Percentiles rank a stretch among this genome's conserved stretches.
Evolutionary conservation across 345 rosid species (phyloP).

Genomic region (Boechera stricta): DNA sequence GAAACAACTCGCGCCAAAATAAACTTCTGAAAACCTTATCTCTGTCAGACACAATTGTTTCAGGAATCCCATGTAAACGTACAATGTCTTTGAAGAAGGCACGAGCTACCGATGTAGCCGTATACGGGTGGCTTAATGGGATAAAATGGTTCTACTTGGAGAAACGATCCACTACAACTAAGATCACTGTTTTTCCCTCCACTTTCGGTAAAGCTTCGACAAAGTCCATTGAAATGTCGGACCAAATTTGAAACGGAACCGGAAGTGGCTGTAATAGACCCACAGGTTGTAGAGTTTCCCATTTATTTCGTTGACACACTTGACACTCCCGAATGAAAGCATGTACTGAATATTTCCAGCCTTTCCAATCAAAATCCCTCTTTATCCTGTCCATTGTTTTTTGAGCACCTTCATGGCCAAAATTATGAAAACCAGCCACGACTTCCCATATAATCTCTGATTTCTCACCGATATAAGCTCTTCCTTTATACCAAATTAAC

Average conservation of each 20-base stretch:
- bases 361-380: not conserved
- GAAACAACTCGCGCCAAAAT: too few species aligned
- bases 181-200: not conserved
- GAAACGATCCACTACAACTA: not conserved
- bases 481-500: too few species aligned
- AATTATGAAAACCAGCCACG: not conserved
- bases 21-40: too few species aligned
- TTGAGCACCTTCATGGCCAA: not conserved
- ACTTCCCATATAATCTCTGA: too few species aligned
- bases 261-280: not conserved
- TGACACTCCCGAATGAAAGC: not conserved
- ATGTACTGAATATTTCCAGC: not conserved
- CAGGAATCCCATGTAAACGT: too few species aligned
- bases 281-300: not conserved
- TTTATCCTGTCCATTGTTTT: not conserved
- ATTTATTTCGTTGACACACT: not conserved
- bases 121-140: too few species aligned
- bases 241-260: not conserved
- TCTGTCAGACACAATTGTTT: too few species aligned
- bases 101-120: too few species aligned
- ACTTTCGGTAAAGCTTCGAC: not conserved
- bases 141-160: not conserved
- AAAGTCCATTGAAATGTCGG: not conserved
- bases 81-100: too few species aligned
- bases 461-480: too few species aligned